Percentiles rank a stretch among this genome's conserved stretches.
phyloP scores from a whole-genome alignment of 2,329 filamentous ascomycete species.

The Parasarocladium wereldwijsianum region DNA sequence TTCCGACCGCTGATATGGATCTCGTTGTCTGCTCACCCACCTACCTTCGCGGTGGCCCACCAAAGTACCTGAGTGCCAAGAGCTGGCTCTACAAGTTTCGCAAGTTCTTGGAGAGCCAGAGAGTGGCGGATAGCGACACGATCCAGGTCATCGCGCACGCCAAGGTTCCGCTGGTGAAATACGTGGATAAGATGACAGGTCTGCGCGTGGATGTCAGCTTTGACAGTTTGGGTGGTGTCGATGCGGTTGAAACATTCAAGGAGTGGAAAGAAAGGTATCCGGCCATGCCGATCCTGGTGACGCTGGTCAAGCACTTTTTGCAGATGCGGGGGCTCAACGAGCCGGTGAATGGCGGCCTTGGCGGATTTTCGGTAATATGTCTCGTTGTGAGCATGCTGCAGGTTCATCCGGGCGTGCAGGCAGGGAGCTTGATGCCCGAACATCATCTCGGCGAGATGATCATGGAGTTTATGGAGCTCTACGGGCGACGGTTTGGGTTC shows the following conservation, averaged over 20 bases:
- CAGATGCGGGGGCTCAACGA: slow-evolving; percentile 84
- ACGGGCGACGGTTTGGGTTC: slow-evolving; percentile 70
- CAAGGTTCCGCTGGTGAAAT: slow-evolving; percentile 87
- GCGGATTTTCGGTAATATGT: slow-evolving; percentile 89
- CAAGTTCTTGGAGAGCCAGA: slow-evolving; percentile 37
- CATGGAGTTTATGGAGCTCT: slow-evolving; percentile 79
- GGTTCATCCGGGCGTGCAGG: slow-evolving; percentile 57
- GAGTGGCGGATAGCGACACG: slow-evolving; percentile 41
- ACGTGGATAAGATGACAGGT: slow-evolving; percentile 60
- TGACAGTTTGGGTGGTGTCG: slow-evolving; percentile 72
- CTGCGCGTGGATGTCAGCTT: slow-evolving; percentile 89
- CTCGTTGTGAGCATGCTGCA: slow-evolving; percentile 82
- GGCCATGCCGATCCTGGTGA: slow-evolving; percentile 72
- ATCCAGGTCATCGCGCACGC: slow-evolving; percentile 59
- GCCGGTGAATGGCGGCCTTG: slow-evolving; percentile 78
- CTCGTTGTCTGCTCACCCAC: slow-evolving; percentile 57
- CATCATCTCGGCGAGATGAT: slow-evolving; percentile 68
- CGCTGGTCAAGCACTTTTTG: slow-evolving; percentile 83
- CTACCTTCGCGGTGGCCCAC: slow-evolving; percentile 37
- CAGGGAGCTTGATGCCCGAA: slow-evolving; percentile 39
- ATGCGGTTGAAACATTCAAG: slow-evolving; percentile 67
- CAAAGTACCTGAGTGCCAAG: slow-evolving; percentile 33
- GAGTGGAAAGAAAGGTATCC: slow-evolving; percentile 69
- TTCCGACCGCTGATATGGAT: slow-evolving; percentile 78
- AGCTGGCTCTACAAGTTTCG: slow-evolving; percentile 47